Evolutionary conservation across 331 rosid species (phyloP), one percentile per base, ranked within the genome.

Genomic region (Telfairia occidentalis): DNA sequence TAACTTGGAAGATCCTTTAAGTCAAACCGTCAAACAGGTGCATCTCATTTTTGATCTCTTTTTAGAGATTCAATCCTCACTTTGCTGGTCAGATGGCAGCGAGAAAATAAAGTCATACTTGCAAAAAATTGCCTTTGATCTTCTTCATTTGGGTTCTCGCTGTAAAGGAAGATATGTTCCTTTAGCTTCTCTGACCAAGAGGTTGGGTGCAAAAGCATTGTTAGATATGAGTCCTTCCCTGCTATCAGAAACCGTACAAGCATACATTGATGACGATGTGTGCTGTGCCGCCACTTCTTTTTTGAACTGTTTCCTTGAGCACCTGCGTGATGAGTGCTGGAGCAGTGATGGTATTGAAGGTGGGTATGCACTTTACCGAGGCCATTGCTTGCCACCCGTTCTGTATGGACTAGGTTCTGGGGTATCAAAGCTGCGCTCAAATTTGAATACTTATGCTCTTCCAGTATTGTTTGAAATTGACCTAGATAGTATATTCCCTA

Each of bases 141-240:
- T 95, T 84, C 96, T 95, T 79, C 88, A 78, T 9, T 50, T 92
- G 82, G 97, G 99, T 73, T 82, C 90, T 7, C 90, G 96, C 6
- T 95, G 97, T 84, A 92, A 95, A 82, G 99, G 99, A 23, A 91
- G 99, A 77, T 95, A 95, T 80, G 78, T 88, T 83, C 99, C 99
- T 76, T 87, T 95, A 83, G 90, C 90, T 67, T 86, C 89, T 73
- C 85, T 95, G 49, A 90, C 97, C 5, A 95, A 87, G 86, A 89
- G 99, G 79, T 78, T 95, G 86, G 96, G 99, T 16, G 96, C 93
- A 0, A 95, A 85, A 79, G 80, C 85, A 21, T 85, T 95, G 87
- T 77, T 95, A 49, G 86, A 82, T 52, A 82, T 90, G 99, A 76
- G 85, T 40, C 96, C 93, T 21, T 77, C 77, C 71, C 75, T 95